These are phyloP conservation scores for Quercus mongolica DNA, from an alignment of 306 rosid species.

Conservation along the genomic window DNA sequence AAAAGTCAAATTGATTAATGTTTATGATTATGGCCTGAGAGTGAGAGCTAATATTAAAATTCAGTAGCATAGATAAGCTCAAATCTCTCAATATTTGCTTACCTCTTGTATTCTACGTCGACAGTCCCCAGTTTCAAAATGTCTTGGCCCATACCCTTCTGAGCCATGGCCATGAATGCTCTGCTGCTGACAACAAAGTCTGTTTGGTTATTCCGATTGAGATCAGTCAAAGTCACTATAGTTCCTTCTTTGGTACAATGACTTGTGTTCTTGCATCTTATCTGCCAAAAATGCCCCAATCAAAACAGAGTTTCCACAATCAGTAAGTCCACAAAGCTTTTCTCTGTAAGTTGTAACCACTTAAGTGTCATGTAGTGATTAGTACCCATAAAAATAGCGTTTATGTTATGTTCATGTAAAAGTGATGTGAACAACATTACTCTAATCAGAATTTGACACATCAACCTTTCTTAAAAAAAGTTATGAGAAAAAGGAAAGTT, in stretches of 20 bases:
- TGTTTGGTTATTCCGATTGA: slow-evolving; percentile 46
- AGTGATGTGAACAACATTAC: not conserved
- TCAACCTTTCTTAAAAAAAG: too few relatives aligned
- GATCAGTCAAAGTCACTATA: slow-evolving; percentile 63
- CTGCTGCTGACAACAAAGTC: slow-evolving; percentile 75
- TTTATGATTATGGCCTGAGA: not conserved
- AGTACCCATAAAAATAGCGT: too few relatives aligned
- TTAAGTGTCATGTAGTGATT: too few relatives aligned
- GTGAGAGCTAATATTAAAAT: not conserved
- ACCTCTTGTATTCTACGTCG: slow-evolving; percentile 85
- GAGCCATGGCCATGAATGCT: slow-evolving; percentile 73
- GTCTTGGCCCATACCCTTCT: slow-evolving; percentile 34
- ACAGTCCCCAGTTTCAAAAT: slow-evolving; percentile 58
- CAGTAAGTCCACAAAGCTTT: too few relatives aligned
- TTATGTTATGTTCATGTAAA: not conserved
- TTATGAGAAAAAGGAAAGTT: not conserved
- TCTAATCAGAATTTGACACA: too few relatives aligned
- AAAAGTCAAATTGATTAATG: not conserved
- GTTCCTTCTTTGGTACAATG: slow-evolving; percentile 56
- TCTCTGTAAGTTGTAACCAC: too few relatives aligned
- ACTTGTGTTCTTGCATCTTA: slow-evolving; percentile 68
- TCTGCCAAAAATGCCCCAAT: slow-evolving; percentile 35
- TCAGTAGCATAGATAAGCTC: too few relatives aligned
- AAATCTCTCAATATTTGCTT: slow-evolving; percentile 2
- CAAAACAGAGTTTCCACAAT: not conserved